Evolutionary conservation across 345 rosid species (phyloP).

Genomic region (Anacardium occidentale): DNA sequence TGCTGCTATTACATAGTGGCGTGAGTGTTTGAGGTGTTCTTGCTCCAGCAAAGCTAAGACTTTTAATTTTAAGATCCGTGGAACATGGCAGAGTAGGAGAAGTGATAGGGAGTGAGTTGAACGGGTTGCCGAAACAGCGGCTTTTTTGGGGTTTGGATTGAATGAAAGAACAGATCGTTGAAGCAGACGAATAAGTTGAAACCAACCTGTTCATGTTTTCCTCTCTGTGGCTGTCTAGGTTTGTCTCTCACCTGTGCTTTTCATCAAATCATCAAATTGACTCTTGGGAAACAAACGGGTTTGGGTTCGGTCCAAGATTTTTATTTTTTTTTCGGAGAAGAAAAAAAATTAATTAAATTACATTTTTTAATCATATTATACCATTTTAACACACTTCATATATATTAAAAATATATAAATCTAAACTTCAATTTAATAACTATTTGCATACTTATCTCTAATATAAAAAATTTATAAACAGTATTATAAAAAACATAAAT

Average conservation of each 20-base stretch:
- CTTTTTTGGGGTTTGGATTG: conserved; percentile 16
- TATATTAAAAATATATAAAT: too few species aligned
- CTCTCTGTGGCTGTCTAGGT: not conserved
- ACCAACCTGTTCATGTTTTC: conserved; percentile 21
- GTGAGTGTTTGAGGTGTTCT: conserved; percentile 18
- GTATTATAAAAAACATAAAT: too few species aligned
- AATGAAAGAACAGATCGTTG: conserved; percentile 13
- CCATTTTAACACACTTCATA: too few species aligned
- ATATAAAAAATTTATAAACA: too few species aligned
- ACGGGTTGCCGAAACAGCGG: not conserved
- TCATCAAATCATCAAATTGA: not conserved
- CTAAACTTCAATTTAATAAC: too few species aligned
- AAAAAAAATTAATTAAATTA: too few species aligned
- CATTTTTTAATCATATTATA: too few species aligned
- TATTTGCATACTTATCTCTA: too few species aligned
- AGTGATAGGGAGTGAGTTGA: conserved; percentile 7
- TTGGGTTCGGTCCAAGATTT: not conserved
- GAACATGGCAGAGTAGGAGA: conserved; percentile 17
- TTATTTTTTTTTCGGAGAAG: not conserved
- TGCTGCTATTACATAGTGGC: conserved; percentile 35
- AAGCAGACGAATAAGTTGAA: conserved; percentile 10
- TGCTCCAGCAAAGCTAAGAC: conserved; percentile 23
- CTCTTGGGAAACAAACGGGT: not conserved
- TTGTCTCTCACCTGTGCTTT: not conserved
- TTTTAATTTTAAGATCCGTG: conserved; percentile 26